These are phyloP conservation scores for Phytophthora kernoviae DNA, from an alignment of 352 stramenopile genomes.

Conservation along the genomic window DNA sequence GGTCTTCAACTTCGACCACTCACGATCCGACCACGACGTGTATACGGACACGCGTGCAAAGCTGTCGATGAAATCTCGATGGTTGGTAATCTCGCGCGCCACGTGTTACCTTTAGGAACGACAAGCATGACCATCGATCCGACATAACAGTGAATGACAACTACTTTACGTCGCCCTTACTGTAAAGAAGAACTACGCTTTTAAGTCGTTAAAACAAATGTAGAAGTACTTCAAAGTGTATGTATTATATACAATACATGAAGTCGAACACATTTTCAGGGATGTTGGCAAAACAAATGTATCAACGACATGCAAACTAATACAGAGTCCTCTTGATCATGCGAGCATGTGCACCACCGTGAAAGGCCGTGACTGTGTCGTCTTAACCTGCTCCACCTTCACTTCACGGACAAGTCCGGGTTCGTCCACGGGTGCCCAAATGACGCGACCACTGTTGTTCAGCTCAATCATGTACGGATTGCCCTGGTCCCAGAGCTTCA, in stretches of 20 bases:
- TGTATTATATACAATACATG: no score
- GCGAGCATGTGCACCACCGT: slow-evolving; percentile 34
- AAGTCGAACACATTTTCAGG: no score
- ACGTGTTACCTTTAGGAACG: no score
- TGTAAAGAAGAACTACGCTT: no score
- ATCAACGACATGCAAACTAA: slow-evolving; percentile 1
- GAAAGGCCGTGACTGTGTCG: slow-evolving; percentile 16
- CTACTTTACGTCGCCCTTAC: no score
- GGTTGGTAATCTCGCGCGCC: no score
- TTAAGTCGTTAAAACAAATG: background rate
- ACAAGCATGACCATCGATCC: no score
- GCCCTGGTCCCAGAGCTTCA: slow-evolving; percentile 56
- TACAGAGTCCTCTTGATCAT: slow-evolving; percentile 4
- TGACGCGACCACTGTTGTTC: slow-evolving; percentile 36
- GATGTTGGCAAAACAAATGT: no score
- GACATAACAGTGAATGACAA: no score
- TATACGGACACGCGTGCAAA: slow-evolving; percentile 6
- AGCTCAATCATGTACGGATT: slow-evolving; percentile 57
- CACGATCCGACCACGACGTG: background rate
- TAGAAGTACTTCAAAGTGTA: no score
- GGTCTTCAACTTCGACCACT: slow-evolving; percentile 1
- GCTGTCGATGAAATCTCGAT: no score
- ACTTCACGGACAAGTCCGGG: slow-evolving; percentile 34
- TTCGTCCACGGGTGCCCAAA: slow-evolving; percentile 53
- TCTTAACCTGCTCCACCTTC: slow-evolving; percentile 15